phyloP scores from a whole-genome alignment of 208 protist species.

The Lotmaria passim region DNA sequence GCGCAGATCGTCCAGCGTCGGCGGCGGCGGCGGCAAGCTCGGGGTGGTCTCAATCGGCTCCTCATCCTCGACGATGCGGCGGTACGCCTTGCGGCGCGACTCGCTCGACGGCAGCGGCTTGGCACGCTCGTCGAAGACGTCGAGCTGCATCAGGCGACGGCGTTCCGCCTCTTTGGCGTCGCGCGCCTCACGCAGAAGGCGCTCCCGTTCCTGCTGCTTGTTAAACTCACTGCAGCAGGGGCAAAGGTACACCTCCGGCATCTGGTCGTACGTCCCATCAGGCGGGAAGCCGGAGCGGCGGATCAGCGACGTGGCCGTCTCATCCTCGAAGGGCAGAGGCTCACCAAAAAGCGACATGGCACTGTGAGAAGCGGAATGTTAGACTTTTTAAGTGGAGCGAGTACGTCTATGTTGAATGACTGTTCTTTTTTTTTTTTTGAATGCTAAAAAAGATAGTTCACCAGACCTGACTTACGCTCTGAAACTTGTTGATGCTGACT shows the following conservation, averaged over 20 bases:
- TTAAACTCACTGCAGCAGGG: slow-evolving; percentile 84
- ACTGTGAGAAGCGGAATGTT: background rate
- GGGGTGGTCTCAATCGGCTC: slow-evolving; percentile 33
- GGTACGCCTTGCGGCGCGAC: slow-evolving; percentile 46
- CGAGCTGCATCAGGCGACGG: slow-evolving; percentile 78
- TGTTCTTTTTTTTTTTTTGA: too few species aligned
- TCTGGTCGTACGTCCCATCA: slow-evolving; percentile 78
- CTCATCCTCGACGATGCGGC: slow-evolving; percentile 52
- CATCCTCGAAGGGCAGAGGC: slow-evolving; percentile 85
- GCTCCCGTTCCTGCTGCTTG: slow-evolving; percentile 62
- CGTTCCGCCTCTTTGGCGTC: slow-evolving; percentile 75
- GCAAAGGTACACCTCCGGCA: slow-evolving; percentile 83
- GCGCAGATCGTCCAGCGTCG: slow-evolving; percentile 73
- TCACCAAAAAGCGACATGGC: slow-evolving; percentile 88
- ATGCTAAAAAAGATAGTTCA: too few species aligned
- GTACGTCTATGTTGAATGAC: background rate
- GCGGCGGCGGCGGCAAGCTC: slow-evolving; percentile 68
- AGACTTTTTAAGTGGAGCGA: background rate
- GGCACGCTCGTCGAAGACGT: slow-evolving; percentile 90
- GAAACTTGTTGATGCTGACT: too few species aligned
- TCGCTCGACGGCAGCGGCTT: slow-evolving; percentile 49
- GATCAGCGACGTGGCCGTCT: slow-evolving; percentile 88
- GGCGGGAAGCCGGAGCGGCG: slow-evolving; percentile 84
- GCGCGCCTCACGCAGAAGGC: slow-evolving; percentile 54
- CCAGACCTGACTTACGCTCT: too few species aligned